A percentile compares a stretch with the other conserved stretches of the same genome.
phyloP scores from a whole-genome alignment of 192 early-diverging fungal species.

The Backusella psychrophila region DNA sequence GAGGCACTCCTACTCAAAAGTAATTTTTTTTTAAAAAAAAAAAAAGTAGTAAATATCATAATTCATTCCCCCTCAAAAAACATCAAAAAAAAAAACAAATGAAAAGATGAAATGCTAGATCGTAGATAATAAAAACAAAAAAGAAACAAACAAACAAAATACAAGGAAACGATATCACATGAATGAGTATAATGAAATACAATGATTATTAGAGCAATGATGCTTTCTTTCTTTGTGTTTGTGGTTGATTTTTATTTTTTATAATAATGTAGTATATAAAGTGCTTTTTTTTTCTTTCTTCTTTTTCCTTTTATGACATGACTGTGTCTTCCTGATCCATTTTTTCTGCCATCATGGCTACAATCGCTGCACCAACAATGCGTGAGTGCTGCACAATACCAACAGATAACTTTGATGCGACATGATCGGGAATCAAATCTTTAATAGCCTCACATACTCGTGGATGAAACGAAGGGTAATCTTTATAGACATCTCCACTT shows the following conservation, averaged over 20 bases:
- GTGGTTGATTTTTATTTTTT: background rate
- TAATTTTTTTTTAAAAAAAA: background rate
- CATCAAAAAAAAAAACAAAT: background rate
- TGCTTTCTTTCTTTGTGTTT: background rate
- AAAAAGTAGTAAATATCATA: constrained; percentile 7
- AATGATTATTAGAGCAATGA: background rate
- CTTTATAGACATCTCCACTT: constrained; percentile 40
- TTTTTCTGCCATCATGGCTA: constrained; percentile 40
- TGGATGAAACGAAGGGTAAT: constrained; percentile 39
- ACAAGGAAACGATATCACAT: background rate
- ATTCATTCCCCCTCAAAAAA: background rate
- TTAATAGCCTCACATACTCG: constrained; percentile 39
- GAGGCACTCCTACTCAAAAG: constrained; percentile 10
- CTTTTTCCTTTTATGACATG: background rate
- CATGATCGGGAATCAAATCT: constrained; percentile 29
- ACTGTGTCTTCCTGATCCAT: constrained; percentile 17
- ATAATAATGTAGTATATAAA: background rate
- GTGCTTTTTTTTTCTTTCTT: background rate
- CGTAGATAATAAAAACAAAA: background rate
- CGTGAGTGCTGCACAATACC: constrained; percentile 37
- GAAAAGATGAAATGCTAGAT: background rate
- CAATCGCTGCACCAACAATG: constrained; percentile 40
- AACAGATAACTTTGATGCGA: constrained; percentile 32
- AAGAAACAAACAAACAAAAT: background rate
- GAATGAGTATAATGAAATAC: background rate